phyloP scores from a whole-genome alignment of 768 basidiomycete genomes.

The Amanita polypyramis region DNA sequence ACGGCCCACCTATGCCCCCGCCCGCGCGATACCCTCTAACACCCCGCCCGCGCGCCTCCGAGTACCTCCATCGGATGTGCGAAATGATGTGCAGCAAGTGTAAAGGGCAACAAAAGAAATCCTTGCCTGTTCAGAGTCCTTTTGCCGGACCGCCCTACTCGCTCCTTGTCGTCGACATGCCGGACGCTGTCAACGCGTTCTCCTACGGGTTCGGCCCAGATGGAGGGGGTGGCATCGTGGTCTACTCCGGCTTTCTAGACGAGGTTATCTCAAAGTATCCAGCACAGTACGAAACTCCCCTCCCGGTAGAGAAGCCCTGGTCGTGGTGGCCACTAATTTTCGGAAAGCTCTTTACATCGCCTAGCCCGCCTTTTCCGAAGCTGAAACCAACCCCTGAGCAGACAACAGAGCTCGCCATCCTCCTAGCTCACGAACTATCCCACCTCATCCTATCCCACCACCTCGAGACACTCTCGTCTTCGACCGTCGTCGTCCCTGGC shows the following conservation, averaged over 20 bases:
- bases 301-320: slow-evolving; percentile 13
- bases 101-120: slow-evolving; percentile 18
- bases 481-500: slow-evolving; percentile 73
- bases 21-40: slow-evolving; percentile 72
- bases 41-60: slow-evolving; percentile 74
- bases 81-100: slow-evolving; percentile 29
- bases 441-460: slow-evolving; percentile 90
- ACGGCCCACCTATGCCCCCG: slow-evolving; percentile 61
- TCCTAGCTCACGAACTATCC: slow-evolving; percentile 89
- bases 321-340: slow-evolving; percentile 43
- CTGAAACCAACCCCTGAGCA: slow-evolving; percentile 68
- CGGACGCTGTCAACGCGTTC: slow-evolving; percentile 83
- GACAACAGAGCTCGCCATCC: slow-evolving; percentile 78
- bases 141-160: slow-evolving; percentile 84
- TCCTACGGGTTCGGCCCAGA: slow-evolving; percentile 92
- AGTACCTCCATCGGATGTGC: slow-evolving; percentile 51
- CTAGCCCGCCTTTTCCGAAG: slow-evolving; percentile 22
- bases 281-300: slow-evolving; percentile 9
- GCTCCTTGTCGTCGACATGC: slow-evolving; percentile 79
- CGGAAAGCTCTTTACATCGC: slow-evolving; percentile 28
- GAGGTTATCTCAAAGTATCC: slow-evolving; percentile 56
- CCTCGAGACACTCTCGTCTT: slow-evolving; percentile 82
- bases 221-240: slow-evolving; percentile 86
- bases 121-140: slow-evolving; percentile 35
- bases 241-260: slow-evolving; percentile 90